phyloP scores from a whole-genome alignment of 2,329 filamentous ascomycete genomes.

The Trichoderma sp. region DNA sequence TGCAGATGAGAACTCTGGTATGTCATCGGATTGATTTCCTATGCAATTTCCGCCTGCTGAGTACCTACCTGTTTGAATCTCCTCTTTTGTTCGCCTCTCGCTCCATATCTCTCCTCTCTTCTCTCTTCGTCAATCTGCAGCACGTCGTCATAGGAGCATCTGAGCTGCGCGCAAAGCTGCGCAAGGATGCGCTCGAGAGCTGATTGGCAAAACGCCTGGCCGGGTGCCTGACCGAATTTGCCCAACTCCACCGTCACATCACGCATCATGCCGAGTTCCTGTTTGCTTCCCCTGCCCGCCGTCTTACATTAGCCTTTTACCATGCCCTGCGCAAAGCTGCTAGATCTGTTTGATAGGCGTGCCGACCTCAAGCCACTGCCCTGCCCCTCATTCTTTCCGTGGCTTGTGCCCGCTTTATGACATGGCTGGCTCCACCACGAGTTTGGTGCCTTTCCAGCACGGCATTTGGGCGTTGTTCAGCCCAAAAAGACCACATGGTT shows the following conservation, averaged over 20 bases:
- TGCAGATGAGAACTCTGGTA: neutral
- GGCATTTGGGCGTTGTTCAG: constrained; percentile 1
- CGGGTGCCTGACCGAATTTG: constrained; percentile 22
- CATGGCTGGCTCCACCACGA: constrained; percentile 12
- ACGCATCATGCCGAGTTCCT: constrained; percentile 10
- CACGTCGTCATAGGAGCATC: neutral
- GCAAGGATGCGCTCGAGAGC: neutral
- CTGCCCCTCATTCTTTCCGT: constrained; percentile 13
- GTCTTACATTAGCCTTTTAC: neutral
- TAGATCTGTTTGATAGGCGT: constrained; percentile 5
- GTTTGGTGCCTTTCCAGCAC: constrained; percentile 1
- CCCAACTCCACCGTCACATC: constrained; percentile 21
- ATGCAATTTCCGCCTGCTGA: neutral
- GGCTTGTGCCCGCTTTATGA: constrained; percentile 16
- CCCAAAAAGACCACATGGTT: neutral
- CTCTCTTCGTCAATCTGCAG: neutral
- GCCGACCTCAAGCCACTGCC: neutral
- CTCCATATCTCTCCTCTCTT: neutral
- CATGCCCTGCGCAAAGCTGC: neutral
- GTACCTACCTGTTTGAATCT: neutral
- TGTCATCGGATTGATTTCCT: neutral
- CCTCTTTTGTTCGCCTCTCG: neutral
- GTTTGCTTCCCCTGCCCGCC: neutral
- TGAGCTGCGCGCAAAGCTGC: constrained; percentile 13
- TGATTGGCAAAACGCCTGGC: constrained; percentile 18